phyloP scores from a whole-genome alignment of 441 rosid genomes.

The Jatropha podagrica region DNA sequence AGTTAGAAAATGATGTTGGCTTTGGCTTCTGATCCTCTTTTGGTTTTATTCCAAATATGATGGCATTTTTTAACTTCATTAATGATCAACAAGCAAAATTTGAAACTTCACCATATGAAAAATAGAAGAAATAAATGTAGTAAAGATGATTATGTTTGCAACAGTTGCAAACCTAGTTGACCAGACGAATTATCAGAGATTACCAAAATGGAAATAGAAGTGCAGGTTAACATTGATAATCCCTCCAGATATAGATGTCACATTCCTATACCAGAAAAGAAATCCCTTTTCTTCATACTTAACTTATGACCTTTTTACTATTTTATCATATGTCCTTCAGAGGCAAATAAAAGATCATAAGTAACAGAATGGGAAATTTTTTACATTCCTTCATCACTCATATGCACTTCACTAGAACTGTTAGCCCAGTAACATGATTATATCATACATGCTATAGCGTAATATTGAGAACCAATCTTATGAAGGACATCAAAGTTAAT shows the following conservation, averaged over 20 bases:
- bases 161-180: neutral
- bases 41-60: neutral
- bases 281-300: too few relatives aligned
- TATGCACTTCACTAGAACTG: neutral
- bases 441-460: neutral
- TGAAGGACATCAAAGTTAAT: neutral
- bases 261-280: too few relatives aligned
- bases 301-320: too few relatives aligned
- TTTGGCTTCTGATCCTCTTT: slow-evolving; percentile 6
- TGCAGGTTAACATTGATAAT: too few relatives aligned
- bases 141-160: neutral
- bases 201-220: too few relatives aligned
- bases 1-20: slow-evolving; percentile 4
- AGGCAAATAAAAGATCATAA: too few relatives aligned
- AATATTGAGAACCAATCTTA: neutral
- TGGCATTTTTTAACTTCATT: neutral
- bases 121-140: neutral
- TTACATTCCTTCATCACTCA: too few relatives aligned
- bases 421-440: neutral
- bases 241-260: too few relatives aligned
- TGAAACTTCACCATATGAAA: neutral
- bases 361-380: too few relatives aligned
- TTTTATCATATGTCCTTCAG: too few relatives aligned
- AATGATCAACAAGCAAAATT: neutral
- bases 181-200: too few relatives aligned